These are phyloP conservation scores for Cicer yamashitae DNA, from an alignment of 306 rosid genomes.

Conservation along the genomic window DNA sequence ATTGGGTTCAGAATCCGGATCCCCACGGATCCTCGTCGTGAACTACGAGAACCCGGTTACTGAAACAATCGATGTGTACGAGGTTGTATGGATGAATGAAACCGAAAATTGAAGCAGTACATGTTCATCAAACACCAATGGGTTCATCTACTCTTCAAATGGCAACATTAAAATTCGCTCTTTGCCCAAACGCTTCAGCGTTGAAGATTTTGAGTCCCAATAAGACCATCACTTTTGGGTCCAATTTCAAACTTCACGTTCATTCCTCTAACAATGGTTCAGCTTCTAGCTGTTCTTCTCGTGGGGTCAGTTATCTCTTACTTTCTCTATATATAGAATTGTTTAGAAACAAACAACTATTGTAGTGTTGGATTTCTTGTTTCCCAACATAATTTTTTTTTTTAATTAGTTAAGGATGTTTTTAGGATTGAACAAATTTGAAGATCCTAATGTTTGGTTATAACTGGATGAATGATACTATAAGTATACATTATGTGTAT, in stretches of 20 bases:
- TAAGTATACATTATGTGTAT: not conserved
- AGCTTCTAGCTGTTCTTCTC: constrained; percentile 52
- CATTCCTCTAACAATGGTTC: constrained; percentile 63
- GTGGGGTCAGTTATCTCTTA: constrained; percentile 51
- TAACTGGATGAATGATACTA: not conserved
- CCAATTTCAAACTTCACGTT: constrained; percentile 47
- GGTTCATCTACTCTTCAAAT: constrained; percentile 55
- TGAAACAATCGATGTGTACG: constrained; percentile 46
- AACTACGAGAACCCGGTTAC: constrained; percentile 39
- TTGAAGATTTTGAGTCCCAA: constrained; percentile 19
- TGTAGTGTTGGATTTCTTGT: constrained; percentile 19
- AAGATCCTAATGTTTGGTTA: constrained; percentile 10
- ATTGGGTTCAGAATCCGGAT: constrained; percentile 6
- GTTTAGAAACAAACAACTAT: not conserved
- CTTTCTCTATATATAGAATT: not conserved
- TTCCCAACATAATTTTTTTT: constrained; percentile 5
- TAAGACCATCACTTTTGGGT: constrained; percentile 29
- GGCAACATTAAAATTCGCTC: constrained; percentile 48
- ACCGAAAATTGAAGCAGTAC: not conserved
- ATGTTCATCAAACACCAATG: constrained; percentile 41
- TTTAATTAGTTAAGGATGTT: constrained; percentile 21
- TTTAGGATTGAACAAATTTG: constrained; percentile 30
- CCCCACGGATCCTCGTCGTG: constrained; percentile 28
- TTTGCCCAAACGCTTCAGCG: constrained; percentile 43
- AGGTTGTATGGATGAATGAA: constrained; percentile 34